Evolutionary conservation across 495 filamentous ascomycete genomes (phyloP), one percentile per base, ranked within the genome.

Genomic region (Penicillium samsonianum): DNA sequence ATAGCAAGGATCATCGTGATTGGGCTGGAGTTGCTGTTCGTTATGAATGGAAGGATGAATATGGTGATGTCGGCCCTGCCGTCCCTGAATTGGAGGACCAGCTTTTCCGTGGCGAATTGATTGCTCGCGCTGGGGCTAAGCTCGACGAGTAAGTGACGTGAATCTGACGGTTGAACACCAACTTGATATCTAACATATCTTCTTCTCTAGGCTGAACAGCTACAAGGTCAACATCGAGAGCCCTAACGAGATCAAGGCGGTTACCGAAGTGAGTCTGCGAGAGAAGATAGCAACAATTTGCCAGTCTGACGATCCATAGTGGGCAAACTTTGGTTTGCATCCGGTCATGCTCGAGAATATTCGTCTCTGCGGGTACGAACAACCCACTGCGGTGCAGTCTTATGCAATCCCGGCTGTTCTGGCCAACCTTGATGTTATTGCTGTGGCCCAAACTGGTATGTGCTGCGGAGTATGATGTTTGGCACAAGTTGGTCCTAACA

Each of bases 401-500:
- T 97, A 91, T 65, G 82, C 81, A 38, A 80, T 98, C 22, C 92
- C 94, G 0, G 86, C 91, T 0, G 83, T 97, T 41, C 65, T 85
- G 9, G 69, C 80, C 33, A 85, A 87, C 6, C 78, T 86, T 59
- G 94, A 98, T 67, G 67, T 98, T 43, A 87, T 98, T 55, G 93
- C 84, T 2, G 85, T 91, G 63, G 90, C 94, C 6, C 93, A 97
- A 69, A 98, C 94, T 40, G 94, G 93, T 96, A 74, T 70, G 84
- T 77, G 26, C 44, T n/a, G 7, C 11, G 10, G 22, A 12, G 7
- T 19, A n/a, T 28, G 25, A 1, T 42, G 16, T 22, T 33, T 14
- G 14, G n/a, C 8, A 17, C 12, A 10, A 11, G 1, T 44, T 25
- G 57, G 17, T 26, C 53, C 56, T 58, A 17, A 63, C 31, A 20